Evolutionary conservation across 129 eudicot species (phyloP).

Genomic region (Arctium minus): DNA sequence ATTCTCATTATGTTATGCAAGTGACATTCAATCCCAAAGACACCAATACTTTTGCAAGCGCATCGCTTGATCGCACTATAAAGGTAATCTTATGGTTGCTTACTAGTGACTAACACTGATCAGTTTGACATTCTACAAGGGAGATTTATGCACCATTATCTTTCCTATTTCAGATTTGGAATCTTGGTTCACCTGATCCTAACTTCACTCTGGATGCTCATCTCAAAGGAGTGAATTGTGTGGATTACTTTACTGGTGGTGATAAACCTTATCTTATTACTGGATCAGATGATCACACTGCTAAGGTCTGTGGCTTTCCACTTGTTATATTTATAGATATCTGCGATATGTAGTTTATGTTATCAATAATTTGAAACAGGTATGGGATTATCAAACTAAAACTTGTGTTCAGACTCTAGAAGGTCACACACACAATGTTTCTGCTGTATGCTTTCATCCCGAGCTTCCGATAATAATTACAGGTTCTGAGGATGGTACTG

Average conservation of each 20-base stretch:
- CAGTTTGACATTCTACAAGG: background rate
- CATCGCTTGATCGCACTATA: slow-evolving; percentile 78
- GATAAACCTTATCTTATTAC: slow-evolving; percentile 66
- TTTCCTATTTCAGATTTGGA: slow-evolving; percentile 55
- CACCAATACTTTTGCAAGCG: slow-evolving; percentile 75
- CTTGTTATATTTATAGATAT: slow-evolving; percentile 11
- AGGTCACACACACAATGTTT: slow-evolving; percentile 80
- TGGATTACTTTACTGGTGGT: slow-evolving; percentile 64
- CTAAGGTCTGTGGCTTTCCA: slow-evolving; percentile 46
- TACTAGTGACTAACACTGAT: background rate
- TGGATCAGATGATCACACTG: slow-evolving; percentile 91
- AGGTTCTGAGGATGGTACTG: slow-evolving; percentile 89
- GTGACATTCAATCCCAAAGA: slow-evolving; percentile 74
- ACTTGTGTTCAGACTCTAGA: slow-evolving; percentile 70
- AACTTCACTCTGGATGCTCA: slow-evolving; percentile 65
- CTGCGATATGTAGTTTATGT: background rate
- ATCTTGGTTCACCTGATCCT: slow-evolving; percentile 73
- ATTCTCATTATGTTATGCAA: slow-evolving; percentile 85
- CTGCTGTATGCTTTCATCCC: slow-evolving; percentile 71
- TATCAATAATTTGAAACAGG: slow-evolving; percentile 34
- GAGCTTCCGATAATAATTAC: slow-evolving; percentile 78
- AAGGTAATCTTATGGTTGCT: slow-evolving; percentile 37
- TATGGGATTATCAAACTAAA: slow-evolving; percentile 69
- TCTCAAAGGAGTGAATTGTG: slow-evolving; percentile 78
- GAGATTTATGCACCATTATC: background rate